phyloP scores from a whole-genome alignment of 2,329 filamentous ascomycete genomes.

The Boeremia lycopersici region DNA sequence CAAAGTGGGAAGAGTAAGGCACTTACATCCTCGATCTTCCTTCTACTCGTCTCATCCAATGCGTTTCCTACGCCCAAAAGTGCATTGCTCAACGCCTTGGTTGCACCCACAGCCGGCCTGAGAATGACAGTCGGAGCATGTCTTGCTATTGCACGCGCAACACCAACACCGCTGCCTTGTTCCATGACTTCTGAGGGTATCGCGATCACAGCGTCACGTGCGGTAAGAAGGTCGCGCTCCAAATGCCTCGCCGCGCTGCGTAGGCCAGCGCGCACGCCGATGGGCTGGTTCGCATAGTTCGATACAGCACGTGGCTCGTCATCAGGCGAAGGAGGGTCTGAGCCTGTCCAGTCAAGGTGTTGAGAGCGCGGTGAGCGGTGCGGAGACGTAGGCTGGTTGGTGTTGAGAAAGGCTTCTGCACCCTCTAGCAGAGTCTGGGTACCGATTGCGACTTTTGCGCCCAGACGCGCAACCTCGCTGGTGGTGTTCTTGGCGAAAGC shows the following conservation, averaged over 20 bases:
- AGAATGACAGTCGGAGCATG: slow-evolving; percentile 93
- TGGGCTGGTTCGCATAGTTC: slow-evolving; percentile 91
- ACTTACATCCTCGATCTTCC: slow-evolving; percentile 88
- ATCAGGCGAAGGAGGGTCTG: slow-evolving; percentile 67
- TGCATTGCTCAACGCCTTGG: slow-evolving; percentile 85
- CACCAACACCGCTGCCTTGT: slow-evolving; percentile 78
- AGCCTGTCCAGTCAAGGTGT: slow-evolving; percentile 53
- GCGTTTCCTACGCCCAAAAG: slow-evolving; percentile 91
- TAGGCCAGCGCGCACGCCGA: slow-evolving; percentile 85
- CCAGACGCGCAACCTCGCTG: slow-evolving; percentile 90
- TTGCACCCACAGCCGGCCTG: slow-evolving; percentile 86
- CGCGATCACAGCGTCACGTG: slow-evolving; percentile 90
- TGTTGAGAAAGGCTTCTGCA: slow-evolving; percentile 76
- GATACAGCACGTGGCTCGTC: slow-evolving; percentile 81
- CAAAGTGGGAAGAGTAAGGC: background rate
- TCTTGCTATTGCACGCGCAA: slow-evolving; percentile 76
- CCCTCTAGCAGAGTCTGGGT: slow-evolving; percentile 92
- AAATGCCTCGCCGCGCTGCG: slow-evolving; percentile 82
- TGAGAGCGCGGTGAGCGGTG: slow-evolving; percentile 27
- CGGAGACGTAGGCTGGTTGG: slow-evolving; percentile 40
- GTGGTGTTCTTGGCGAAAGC: slow-evolving; percentile 93
- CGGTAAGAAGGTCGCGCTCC: slow-evolving; percentile 83
- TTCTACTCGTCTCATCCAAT: slow-evolving; percentile 80
- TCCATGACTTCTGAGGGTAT: slow-evolving; percentile 92
- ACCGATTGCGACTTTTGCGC: slow-evolving; percentile 91